phyloP scores from a whole-genome alignment of 2,329 filamentous ascomycete genomes.

The Cladosporium sp. region DNA sequence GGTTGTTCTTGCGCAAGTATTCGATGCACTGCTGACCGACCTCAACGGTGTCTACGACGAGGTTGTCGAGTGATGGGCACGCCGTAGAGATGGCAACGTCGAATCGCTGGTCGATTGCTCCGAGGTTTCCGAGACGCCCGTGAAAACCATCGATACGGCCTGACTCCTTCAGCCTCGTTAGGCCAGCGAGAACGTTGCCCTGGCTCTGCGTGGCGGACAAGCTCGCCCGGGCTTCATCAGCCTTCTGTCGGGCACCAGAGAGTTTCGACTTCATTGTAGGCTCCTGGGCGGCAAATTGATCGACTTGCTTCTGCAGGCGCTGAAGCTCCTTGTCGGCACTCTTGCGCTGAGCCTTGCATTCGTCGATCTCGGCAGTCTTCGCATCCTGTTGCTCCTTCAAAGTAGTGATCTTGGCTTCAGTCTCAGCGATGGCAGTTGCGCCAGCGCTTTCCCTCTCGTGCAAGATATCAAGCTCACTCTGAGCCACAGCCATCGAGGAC shows the following conservation, averaged over 20 bases:
- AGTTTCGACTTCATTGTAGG: constrained; percentile 76
- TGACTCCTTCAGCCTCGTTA: constrained; percentile 93
- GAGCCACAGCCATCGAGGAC: constrained; percentile 85
- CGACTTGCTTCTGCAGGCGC: constrained; percentile 65
- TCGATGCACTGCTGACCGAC: constrained; percentile 97
- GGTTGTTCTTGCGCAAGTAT: constrained; percentile 92
- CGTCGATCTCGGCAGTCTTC: constrained; percentile 69
- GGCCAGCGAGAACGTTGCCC: constrained; percentile 80
- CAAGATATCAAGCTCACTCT: constrained; percentile 89
- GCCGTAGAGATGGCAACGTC: constrained; percentile 98
- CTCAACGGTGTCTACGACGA: constrained; percentile 94
- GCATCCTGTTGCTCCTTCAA: constrained; percentile 65
- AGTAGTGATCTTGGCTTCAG: constrained; percentile 67
- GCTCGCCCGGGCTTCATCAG: constrained; percentile 88
- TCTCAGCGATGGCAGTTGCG: constrained; percentile 74
- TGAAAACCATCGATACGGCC: constrained; percentile 97
- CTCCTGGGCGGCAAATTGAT: constrained; percentile 68
- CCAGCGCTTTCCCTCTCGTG: constrained; percentile 84
- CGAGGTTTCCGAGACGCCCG: constrained; percentile 86
- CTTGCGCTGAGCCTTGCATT: constrained; percentile 65
- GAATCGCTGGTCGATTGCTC: constrained; percentile 87
- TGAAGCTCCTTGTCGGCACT: constrained; percentile 68
- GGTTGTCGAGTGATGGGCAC: constrained; percentile 84
- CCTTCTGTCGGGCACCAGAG: constrained; percentile 85
- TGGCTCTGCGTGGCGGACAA: constrained; percentile 86